Base-by-base conservation (phyloP, 2,329 filamentous ascomycete genomes). In the Aspergillus floridensis region DNA sequence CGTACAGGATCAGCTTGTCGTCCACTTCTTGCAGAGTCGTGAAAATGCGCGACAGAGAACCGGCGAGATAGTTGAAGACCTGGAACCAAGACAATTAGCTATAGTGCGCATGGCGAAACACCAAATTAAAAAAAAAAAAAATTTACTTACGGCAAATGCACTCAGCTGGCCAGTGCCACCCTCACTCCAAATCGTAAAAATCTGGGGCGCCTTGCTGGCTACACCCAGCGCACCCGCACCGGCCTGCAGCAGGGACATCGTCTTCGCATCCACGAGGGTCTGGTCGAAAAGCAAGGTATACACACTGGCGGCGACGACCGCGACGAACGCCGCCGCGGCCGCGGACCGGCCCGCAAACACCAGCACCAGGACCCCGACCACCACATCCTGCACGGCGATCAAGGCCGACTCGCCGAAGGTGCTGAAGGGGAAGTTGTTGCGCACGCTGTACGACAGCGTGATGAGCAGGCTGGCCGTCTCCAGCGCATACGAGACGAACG, bases 31-130 rank as follows among this genome's bases (percentile, higher is more conserved):
- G 93, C 59, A 99, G 81, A 8, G 96, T 99, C 32, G 95, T 99
- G 78, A 97, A 99, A 80, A 99, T 96, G 73, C 95, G 90, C 26
- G 92, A 91, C 59, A 98, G 86, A 48, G 92, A 96, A 44, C 96
- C 95, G 68, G 88, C 83, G 70, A 99, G 91, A 79, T 96, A 99
- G 82, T 97, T 98, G 85, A 99, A 96, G 68, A 99, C 92, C 93
- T 97, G 70, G 1, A 21, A 10, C 14, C 1, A 44, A 3, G 31
- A 57, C 49, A 66, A 51, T 53, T 3, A 56, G 31, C 24, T 46
- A 38, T 16, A 19, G 22, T 16, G 5, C n/a, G 7, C n/a, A 16
- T 12, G 32, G 10, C 19, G 16, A 3, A 6, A 16, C 7, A 11
- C 22, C 21, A 53, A 46, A 46, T 7, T 14, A 53, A 35, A 38